Evolutionary conservation across 139 green algal species (phyloP).

Genomic region (Haematococcus lacustris): DNA sequence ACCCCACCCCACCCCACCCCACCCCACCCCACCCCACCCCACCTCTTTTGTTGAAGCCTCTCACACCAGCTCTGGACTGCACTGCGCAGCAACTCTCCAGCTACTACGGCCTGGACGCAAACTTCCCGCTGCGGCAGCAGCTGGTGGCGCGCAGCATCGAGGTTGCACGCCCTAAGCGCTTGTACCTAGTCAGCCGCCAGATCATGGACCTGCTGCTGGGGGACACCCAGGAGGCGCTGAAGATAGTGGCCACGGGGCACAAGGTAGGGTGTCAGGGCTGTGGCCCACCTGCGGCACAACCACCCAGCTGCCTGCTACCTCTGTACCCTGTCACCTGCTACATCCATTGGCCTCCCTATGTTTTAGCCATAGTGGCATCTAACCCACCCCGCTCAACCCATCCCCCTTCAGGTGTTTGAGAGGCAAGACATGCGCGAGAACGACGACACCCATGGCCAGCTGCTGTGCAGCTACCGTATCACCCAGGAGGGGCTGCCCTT

Average conservation of each 20-base stretch:
- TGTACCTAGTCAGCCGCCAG: slow-evolving; percentile 45
- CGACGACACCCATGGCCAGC: slow-evolving; percentile 11
- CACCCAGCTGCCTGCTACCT: no score
- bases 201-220: slow-evolving; percentile 56
- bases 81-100: no score
- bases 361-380: no score
- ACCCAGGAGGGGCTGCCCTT: slow-evolving; percentile 80
- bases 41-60: no score
- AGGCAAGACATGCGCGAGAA: slow-evolving; percentile 62
- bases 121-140: slow-evolving; percentile 50
- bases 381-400: no score
- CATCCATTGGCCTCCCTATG: no score
- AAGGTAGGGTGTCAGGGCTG: slow-evolving; percentile 69
- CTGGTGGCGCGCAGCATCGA: slow-evolving; percentile 55
- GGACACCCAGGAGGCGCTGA: slow-evolving; percentile 66
- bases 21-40: no score
- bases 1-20: no score
- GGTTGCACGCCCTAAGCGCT: slow-evolving; percentile 46
- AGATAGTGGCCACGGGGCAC: slow-evolving; percentile 68
- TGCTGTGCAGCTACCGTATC: slow-evolving; percentile 73
- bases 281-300: no score
- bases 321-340: no score
- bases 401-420: slow-evolving; percentile 70
- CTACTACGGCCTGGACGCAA: slow-evolving; percentile 66
- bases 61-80: no score